These are phyloP conservation scores for Wallemia mellicola DNA, from an alignment of 1,284 basidiomycete species.

Conservation along the genomic window DNA sequence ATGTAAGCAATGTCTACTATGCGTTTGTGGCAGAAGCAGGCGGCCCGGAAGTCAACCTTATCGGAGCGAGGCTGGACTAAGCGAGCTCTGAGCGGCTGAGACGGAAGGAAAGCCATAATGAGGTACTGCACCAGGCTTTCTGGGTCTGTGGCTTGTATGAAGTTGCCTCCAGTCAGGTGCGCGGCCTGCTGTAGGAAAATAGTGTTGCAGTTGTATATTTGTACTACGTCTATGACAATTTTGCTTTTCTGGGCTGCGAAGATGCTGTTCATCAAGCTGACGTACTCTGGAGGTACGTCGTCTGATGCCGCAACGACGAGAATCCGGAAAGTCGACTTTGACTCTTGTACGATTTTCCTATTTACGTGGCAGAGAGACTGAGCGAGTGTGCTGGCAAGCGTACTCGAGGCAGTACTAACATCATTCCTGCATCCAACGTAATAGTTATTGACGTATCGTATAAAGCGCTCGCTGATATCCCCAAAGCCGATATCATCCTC, in stretches of 20 bases:
- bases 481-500: not conserved
- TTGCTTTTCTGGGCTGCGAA: constrained; percentile 98
- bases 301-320: constrained; percentile 76
- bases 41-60: constrained; percentile 81
- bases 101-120: constrained; percentile 67
- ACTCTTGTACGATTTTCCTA: constrained; percentile 6
- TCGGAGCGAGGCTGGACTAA: constrained; percentile 73
- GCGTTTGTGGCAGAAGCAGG: constrained; percentile 93
- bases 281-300: constrained; percentile 58
- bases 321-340: constrained; percentile 34
- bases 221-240: constrained; percentile 84
- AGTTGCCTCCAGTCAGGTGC: constrained; percentile 77
- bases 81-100: constrained; percentile 40
- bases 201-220: constrained; percentile 61
- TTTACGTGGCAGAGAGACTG: not conserved
- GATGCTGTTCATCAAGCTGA: constrained; percentile 96
- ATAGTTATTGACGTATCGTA: not conserved
- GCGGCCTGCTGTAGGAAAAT: constrained; percentile 94
- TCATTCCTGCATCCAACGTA: not conserved
- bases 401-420: not conserved
- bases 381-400: not conserved
- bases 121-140: constrained; percentile 65
- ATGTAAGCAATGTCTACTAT: constrained; percentile 94
- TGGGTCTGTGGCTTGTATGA: constrained; percentile 49
- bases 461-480: not conserved